Percentiles rank a stretch among this genome's conserved stretches.
Evolutionary conservation across 306 rosid species (phyloP).

Genomic region (Corylus americana): DNA sequence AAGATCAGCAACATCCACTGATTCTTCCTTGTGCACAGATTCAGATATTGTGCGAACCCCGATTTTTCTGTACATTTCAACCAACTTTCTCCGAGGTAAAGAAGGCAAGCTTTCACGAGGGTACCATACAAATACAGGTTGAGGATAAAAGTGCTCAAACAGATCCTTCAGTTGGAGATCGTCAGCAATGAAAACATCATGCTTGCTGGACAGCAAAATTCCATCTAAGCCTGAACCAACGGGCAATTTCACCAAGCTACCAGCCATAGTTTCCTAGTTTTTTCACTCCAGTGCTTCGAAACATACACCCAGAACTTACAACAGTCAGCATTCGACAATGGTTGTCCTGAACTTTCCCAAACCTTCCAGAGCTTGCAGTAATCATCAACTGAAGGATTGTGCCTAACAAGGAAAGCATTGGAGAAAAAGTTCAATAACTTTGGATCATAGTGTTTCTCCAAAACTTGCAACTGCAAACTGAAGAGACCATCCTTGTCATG

Average conservation of each 20-base stretch:
- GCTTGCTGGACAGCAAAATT: slow-evolving; percentile 43
- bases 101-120: slow-evolving; percentile 48
- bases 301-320: slow-evolving; percentile 64
- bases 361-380: slow-evolving; percentile 61
- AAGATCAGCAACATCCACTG: slow-evolving; percentile 19
- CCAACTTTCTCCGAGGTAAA: slow-evolving; percentile 31
- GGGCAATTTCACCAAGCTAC: slow-evolving; percentile 54
- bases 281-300: slow-evolving; percentile 33
- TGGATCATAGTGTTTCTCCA: slow-evolving; percentile 39
- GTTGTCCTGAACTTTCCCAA: slow-evolving; percentile 54
- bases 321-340: slow-evolving; percentile 47
- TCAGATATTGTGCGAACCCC: slow-evolving; percentile 68
- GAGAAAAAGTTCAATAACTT: slow-evolving; percentile 46
- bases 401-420: slow-evolving; percentile 37
- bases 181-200: slow-evolving; percentile 59
- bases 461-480: slow-evolving; percentile 40
- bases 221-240: slow-evolving; percentile 34
- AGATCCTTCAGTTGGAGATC: slow-evolving; percentile 63
- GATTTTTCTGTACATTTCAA: slow-evolving; percentile 46
- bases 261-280: slow-evolving; percentile 27
- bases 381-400: slow-evolving; percentile 51
- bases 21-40: slow-evolving; percentile 45
- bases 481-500: slow-evolving; percentile 58
- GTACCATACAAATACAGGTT: slow-evolving; percentile 67
- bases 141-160: slow-evolving; percentile 38